phyloP scores from a whole-genome alignment of 352 stramenopile genomes.

The Phytophthora rubi region DNA sequence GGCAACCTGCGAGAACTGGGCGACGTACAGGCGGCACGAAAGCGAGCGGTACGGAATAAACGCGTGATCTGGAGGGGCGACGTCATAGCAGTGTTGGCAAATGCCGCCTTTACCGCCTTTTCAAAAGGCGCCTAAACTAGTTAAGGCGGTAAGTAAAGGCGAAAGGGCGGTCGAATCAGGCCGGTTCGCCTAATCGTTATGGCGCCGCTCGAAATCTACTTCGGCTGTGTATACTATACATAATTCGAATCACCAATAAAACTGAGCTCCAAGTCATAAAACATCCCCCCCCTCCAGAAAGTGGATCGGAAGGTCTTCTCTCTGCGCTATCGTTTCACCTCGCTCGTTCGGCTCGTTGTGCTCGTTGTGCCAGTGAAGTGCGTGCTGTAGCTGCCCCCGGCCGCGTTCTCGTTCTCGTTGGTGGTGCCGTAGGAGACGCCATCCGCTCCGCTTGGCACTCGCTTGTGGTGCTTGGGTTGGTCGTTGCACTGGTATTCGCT shows the following conservation, averaged over 20 bases:
- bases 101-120: neutral
- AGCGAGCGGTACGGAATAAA: no score
- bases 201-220: neutral
- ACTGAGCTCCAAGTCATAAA: neutral
- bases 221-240: neutral
- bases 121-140: slow-evolving; percentile 1
- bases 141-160: neutral
- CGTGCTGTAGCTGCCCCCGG: neutral
- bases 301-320: neutral
- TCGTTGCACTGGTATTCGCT: neutral
- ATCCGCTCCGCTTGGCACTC: no score
- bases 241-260: neutral
- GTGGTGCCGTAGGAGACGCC: no score
- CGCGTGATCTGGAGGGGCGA: no score
- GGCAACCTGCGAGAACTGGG: no score
- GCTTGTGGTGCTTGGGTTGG: no score
- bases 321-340: neutral
- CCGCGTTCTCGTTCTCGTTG: neutral
- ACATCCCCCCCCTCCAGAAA: neutral
- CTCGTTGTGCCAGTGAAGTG: neutral
- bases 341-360: neutral
- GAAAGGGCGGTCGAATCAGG: neutral
- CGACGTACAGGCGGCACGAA: no score
- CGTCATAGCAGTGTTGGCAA: neutral
- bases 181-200: neutral